These are phyloP conservation scores for Solanum chiquidenum DNA, from an alignment of 257 asterid species.

Conservation along the genomic window DNA sequence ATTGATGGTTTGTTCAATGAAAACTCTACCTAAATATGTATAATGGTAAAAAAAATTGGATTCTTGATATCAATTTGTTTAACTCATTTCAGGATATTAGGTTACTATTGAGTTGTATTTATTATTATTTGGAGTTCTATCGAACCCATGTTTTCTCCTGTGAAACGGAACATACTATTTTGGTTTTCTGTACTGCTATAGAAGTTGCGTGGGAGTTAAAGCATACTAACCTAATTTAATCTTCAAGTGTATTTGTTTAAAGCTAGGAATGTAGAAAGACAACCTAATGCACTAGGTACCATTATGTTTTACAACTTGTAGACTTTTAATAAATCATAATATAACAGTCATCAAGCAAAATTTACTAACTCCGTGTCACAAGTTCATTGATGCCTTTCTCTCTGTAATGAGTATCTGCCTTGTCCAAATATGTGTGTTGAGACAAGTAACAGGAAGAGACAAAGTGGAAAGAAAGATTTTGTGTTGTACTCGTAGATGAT, in stretches of 20 bases:
- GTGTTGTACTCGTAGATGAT: not conserved
- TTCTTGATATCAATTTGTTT: too few species aligned
- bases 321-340: not conserved
- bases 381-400: not conserved
- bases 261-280: not conserved
- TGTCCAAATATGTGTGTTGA: not conserved
- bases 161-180: not conserved
- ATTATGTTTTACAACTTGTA: not conserved
- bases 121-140: not conserved
- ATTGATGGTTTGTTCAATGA: not conserved
- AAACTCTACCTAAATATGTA: not conserved
- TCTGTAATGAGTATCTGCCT: not conserved
- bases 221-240: not conserved
- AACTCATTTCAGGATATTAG: not conserved
- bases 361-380: not conserved
- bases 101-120: not conserved
- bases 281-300: not conserved
- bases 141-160: not conserved
- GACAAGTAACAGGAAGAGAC: not conserved
- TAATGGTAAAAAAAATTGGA: not conserved
- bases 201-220: not conserved
- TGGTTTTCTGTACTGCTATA: not conserved
- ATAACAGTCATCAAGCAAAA: not conserved
- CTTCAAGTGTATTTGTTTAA: not conserved
- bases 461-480: not conserved